phyloP scores from a whole-genome alignment of 1,284 basidiomycete species.

The Spongiforma sp. region DNA sequence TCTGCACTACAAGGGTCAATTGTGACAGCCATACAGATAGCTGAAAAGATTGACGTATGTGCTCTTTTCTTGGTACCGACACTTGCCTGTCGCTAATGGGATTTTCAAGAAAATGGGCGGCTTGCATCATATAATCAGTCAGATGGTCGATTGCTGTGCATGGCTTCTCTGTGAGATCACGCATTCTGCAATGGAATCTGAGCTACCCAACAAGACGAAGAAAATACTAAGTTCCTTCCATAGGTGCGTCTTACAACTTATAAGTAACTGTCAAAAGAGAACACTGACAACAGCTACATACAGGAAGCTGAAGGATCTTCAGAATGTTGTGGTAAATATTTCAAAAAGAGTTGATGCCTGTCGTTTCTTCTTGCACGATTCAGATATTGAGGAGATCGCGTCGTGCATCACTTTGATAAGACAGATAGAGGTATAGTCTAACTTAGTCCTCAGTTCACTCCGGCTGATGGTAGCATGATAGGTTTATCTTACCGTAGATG shows the following conservation, averaged over 20 bases:
- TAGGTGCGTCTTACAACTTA: background rate
- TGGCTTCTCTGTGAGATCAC: slow-evolving; percentile 23
- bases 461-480: slow-evolving; percentile 11
- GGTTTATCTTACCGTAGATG: no score
- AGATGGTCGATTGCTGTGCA: slow-evolving; percentile 19
- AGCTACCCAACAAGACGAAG: slow-evolving; percentile 7
- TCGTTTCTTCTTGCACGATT: slow-evolving; percentile 18
- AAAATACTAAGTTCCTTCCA: background rate
- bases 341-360: background rate
- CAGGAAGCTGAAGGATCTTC: slow-evolving; percentile 22
- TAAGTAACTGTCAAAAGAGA: background rate
- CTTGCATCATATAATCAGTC: slow-evolving; percentile 19
- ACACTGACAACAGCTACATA: background rate
- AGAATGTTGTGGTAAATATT: slow-evolving; percentile 13
- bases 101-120: slow-evolving; percentile 19
- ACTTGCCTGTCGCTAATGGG: background rate
- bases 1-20: slow-evolving; percentile 19
- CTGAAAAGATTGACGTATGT: slow-evolving; percentile 19
- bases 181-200: background rate
- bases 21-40: slow-evolving; percentile 13
- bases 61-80: no score
- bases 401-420: slow-evolving; percentile 15
- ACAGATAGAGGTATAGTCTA: background rate
- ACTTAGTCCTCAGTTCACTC: background rate
- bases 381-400: slow-evolving; percentile 16